A percentile compares a stretch with the other conserved stretches of the same genome.
These are phyloP conservation scores for Nevesoporus exiguus DNA, from an alignment of 768 basidiomycete genomes.

Conservation along the genomic window DNA sequence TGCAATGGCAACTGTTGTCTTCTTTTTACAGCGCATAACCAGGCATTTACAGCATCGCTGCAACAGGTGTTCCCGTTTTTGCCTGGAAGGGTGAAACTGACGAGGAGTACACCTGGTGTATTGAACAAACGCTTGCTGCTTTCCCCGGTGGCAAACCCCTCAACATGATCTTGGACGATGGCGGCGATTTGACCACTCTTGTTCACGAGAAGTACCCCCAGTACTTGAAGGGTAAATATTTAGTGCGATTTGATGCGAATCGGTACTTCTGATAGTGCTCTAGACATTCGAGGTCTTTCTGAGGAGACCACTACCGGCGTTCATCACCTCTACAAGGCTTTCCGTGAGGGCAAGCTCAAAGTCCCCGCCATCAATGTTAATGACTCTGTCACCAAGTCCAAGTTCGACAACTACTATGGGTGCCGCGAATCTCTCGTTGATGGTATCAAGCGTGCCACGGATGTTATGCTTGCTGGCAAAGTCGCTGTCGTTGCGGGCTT, in stretches of 20 bases:
- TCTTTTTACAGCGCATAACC: constrained; percentile 1
- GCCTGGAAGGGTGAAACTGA: constrained; percentile 99
- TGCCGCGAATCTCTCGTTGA: constrained; percentile 99
- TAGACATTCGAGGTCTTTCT: constrained; percentile 89
- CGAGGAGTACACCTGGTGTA: constrained; percentile 98
- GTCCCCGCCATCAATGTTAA: constrained; percentile 99
- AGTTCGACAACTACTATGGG: constrained; percentile 98
- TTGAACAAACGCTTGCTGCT: constrained; percentile 90
- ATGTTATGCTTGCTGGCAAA: constrained; percentile 99
- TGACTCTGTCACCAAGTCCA: constrained; percentile 99
- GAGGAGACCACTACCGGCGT: constrained; percentile 99
- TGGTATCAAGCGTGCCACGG: constrained; percentile 99
- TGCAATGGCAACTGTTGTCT: constrained; percentile 12
- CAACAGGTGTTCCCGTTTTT: constrained; percentile 96
- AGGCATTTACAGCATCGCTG: constrained; percentile 67
- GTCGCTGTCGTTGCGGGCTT: constrained; percentile 98
- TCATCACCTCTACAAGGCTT: constrained; percentile 97
- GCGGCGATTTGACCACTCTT: constrained; percentile 91
- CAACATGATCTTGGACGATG: constrained; percentile 99
- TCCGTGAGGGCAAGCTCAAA: constrained; percentile 94
- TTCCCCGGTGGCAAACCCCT: constrained; percentile 80
- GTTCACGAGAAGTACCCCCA: constrained; percentile 98
- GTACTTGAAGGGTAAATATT: constrained; percentile 61
- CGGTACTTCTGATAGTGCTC: not conserved
- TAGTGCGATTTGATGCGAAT: not conserved